Evolutionary conservation across 2,329 filamentous ascomycete genomes (phyloP).

Genomic region (Pyrenochaeta sp.): DNA sequence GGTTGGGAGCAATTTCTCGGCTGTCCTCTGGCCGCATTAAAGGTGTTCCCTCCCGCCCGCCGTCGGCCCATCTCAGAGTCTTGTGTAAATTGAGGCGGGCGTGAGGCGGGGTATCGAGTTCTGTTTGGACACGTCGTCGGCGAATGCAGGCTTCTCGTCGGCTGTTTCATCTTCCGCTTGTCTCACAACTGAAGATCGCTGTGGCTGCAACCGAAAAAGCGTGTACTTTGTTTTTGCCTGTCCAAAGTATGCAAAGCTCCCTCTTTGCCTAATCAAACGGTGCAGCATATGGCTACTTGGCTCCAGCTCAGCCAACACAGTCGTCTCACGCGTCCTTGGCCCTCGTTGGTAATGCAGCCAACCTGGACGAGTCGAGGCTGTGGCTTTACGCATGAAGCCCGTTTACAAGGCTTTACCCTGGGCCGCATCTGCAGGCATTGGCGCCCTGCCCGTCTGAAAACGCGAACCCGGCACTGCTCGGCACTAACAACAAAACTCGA

Average conservation of each 20-base stretch:
- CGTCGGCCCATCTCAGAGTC: constrained; percentile 16
- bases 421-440: constrained; percentile 15
- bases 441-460: constrained; percentile 27
- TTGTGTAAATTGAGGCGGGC: constrained; percentile 22
- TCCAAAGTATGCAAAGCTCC: not conserved
- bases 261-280: not conserved
- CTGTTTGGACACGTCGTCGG: constrained; percentile 19
- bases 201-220: constrained; percentile 24
- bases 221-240: constrained; percentile 10
- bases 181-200: constrained; percentile 32
- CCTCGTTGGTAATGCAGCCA: constrained; percentile 6
- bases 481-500: constrained; percentile 24
- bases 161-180: constrained; percentile 35
- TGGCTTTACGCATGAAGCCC: constrained; percentile 18
- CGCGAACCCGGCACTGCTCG: constrained; percentile 24
- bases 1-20: constrained; percentile 16
- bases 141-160: constrained; percentile 26
- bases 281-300: constrained; percentile 2
- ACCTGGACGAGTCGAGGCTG: constrained; percentile 17
- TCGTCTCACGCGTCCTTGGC: not conserved
- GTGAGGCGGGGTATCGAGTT: constrained; percentile 29
- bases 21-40: constrained; percentile 14
- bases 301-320: not conserved
- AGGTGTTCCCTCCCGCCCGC: constrained; percentile 15
- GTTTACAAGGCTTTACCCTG: constrained; percentile 25